These are phyloP conservation scores for Tarenaya hassleriana DNA, from an alignment of 345 rosid species.

Conservation along the genomic window DNA sequence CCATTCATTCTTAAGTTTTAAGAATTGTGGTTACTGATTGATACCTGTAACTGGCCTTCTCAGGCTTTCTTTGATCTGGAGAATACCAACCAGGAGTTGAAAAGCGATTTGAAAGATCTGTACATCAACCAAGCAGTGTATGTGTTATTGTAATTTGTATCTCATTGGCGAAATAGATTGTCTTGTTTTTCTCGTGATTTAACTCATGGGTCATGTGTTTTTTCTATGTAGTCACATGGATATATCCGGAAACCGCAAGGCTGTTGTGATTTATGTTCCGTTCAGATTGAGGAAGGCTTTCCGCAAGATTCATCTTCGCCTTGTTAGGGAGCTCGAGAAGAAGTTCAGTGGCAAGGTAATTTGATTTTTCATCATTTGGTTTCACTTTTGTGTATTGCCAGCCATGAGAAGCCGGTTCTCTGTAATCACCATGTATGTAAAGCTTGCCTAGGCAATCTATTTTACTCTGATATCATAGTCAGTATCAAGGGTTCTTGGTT, in stretches of 20 bases:
- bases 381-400: background rate
- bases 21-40: background rate
- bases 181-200: background rate
- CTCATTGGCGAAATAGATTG: background rate
- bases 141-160: conserved; percentile 13
- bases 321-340: conserved; percentile 88
- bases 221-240: conserved; percentile 59
- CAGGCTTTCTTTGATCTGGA: conserved; percentile 84
- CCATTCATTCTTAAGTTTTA: background rate
- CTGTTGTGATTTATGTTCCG: conserved; percentile 76
- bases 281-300: conserved; percentile 82
- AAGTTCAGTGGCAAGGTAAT: conserved; percentile 87
- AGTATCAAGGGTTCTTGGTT: background rate
- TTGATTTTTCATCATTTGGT: background rate
- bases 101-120: conserved; percentile 79
- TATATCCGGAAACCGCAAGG: conserved; percentile 72
- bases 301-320: conserved; percentile 82
- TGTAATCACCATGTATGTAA: too few species aligned
- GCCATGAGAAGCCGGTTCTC: background rate
- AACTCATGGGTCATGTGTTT: background rate
- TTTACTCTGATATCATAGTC: background rate
- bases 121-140: conserved; percentile 73
- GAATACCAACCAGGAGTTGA: conserved; percentile 75
- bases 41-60: background rate
- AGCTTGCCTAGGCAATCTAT: too few species aligned